These are phyloP conservation scores for Esteya vermicola DNA, from an alignment of 2,329 filamentous ascomycete genomes.

Conservation along the genomic window DNA sequence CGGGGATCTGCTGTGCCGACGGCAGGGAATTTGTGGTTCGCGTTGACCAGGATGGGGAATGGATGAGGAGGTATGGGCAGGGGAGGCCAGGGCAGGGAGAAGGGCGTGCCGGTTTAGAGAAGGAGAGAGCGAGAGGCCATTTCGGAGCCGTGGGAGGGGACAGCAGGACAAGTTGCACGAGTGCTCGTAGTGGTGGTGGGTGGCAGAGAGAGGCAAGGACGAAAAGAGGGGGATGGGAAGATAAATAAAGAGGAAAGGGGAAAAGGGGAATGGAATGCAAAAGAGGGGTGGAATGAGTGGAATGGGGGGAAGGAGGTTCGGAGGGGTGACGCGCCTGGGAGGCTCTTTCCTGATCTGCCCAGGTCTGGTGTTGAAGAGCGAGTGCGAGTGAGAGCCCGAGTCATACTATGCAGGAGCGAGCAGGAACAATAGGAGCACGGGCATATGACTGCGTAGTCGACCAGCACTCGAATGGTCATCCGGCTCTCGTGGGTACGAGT, in stretches of 20 bases:
- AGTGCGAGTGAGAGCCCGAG: too few species aligned
- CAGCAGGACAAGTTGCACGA: background rate
- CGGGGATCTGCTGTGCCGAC: background rate
- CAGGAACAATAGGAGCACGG: too few species aligned
- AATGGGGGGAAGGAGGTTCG: background rate
- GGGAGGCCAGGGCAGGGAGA: background rate
- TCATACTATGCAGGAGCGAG: too few species aligned
- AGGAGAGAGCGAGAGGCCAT: background rate
- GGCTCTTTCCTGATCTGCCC: conserved; percentile 1
- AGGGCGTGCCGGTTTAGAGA: background rate
- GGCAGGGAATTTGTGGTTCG: background rate
- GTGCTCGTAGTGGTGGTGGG: background rate
- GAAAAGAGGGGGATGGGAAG: background rate
- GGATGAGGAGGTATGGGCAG: background rate
- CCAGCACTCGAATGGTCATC: too few species aligned
- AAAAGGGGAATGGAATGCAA: background rate
- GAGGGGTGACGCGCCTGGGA: background rate
- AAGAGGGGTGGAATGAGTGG: background rate
- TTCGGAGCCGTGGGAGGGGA: background rate
- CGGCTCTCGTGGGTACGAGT: too few species aligned
- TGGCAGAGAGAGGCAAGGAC: background rate
- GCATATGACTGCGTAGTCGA: too few species aligned
- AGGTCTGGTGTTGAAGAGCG: background rate
- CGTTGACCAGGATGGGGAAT: background rate
- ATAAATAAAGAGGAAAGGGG: background rate